Conservation (phyloP, 371 early-diverging fungal genomes). For the Dichotomocladium elegans region DNA sequence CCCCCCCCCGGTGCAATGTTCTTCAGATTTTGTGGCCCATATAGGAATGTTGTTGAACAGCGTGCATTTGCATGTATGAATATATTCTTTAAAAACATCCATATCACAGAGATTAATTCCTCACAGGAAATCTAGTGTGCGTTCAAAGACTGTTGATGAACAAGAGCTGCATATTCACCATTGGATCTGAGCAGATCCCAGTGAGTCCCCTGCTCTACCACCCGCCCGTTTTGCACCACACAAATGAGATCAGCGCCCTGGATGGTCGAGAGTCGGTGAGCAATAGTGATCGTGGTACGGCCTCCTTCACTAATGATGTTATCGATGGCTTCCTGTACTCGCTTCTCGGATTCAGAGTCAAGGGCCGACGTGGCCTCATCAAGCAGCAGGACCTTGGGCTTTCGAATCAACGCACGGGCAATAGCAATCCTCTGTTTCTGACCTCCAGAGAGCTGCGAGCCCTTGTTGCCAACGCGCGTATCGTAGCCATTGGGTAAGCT, state of each 20-base stretch:
- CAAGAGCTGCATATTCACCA: constrained; percentile 47
- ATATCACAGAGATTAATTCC: too few relatives aligned
- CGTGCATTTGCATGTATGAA: too few relatives aligned
- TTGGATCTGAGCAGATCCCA: constrained; percentile 43
- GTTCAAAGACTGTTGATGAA: constrained; percentile 18
- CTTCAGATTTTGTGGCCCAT: too few relatives aligned
- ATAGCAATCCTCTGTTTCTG: constrained; percentile 79
- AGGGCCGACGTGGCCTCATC: constrained; percentile 97
- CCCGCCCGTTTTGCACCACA: constrained; percentile 63
- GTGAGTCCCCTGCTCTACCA: constrained; percentile 70
- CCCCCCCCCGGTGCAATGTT: too few relatives aligned
- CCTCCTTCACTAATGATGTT: constrained; percentile 57
- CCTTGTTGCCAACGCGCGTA: constrained; percentile 80
- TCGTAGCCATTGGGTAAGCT: constrained; percentile 73
- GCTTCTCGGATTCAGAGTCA: constrained; percentile 85
- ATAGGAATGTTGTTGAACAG: too few relatives aligned
- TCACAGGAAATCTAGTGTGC: too few relatives aligned
- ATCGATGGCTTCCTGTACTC: constrained; percentile 88
- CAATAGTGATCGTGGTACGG: constrained; percentile 60
- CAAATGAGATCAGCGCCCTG: constrained; percentile 77
- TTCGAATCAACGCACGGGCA: constrained; percentile 42
- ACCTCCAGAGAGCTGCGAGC: constrained; percentile 83
- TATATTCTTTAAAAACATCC: too few relatives aligned
- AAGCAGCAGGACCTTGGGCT: constrained; percentile 53
- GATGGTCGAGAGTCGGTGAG: constrained; percentile 64